Evolutionary conservation across 2,329 filamentous ascomycete species (phyloP).

Genomic region (Fusarium armeniacum): DNA sequence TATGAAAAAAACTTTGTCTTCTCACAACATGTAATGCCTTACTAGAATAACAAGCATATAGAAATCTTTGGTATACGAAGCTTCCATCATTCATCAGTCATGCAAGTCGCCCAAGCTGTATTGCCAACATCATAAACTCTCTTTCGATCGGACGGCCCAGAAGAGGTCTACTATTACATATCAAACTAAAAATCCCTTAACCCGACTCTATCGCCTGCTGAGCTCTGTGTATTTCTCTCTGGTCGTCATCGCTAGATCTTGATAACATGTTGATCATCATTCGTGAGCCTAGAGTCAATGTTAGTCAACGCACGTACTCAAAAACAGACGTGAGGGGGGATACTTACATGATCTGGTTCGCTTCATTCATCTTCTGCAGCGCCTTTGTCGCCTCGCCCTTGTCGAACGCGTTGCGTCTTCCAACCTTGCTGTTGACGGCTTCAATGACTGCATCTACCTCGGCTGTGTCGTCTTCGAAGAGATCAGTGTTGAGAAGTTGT

Average conservation of each 20-base stretch:
- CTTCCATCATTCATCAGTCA: conserved; percentile 27
- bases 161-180: conserved; percentile 9
- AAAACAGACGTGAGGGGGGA: neutral
- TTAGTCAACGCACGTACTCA: conserved; percentile 38
- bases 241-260: conserved; percentile 68
- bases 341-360: conserved; percentile 93
- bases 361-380: conserved; percentile 82
- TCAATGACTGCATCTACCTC: conserved; percentile 79
- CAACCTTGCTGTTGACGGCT: conserved; percentile 82
- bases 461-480: conserved; percentile 92
- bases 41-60: conserved; percentile 32
- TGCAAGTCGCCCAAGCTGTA: conserved; percentile 10
- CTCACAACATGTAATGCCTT: conserved; percentile 13
- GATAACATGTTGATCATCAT: conserved; percentile 75
- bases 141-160: conserved; percentile 7
- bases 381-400: conserved; percentile 81
- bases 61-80: conserved; percentile 23
- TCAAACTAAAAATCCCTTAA: conserved; percentile 3
- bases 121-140: conserved; percentile 20
- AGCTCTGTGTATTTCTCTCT: conserved; percentile 6
- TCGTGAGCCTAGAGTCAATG: conserved; percentile 62
- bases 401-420: conserved; percentile 71
- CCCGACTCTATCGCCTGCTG: conserved; percentile 24
- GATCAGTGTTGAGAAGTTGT: conserved; percentile 80
- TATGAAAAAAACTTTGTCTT: conserved; percentile 47